Evolutionary conservation across 2,329 filamentous ascomycete species (phyloP).

Genomic region (Spiromastix sp.): DNA sequence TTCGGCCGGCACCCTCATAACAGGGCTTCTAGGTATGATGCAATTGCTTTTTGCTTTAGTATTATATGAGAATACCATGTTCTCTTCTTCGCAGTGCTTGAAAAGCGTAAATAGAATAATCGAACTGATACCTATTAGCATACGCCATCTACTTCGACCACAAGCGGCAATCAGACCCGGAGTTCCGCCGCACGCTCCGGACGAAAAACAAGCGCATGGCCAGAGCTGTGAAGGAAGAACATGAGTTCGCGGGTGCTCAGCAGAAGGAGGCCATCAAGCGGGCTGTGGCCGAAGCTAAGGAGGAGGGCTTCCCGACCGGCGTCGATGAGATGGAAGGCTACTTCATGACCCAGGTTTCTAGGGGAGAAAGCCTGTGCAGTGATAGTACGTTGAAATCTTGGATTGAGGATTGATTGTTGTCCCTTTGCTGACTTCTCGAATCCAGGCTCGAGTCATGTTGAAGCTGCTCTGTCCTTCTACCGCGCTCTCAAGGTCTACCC

Average conservation of each 20-base stretch:
- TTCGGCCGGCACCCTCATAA: conserved; percentile 47
- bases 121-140: conserved; percentile 28
- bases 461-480: conserved; percentile 92
- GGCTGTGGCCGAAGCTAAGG: conserved; percentile 70
- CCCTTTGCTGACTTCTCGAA: conserved; percentile 11
- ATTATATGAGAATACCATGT: background rate
- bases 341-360: conserved; percentile 92
- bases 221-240: conserved; percentile 38
- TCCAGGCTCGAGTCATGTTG: conserved; percentile 43
- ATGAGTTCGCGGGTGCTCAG: conserved; percentile 34
- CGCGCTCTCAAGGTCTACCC: conserved; percentile 98
- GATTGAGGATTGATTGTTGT: too few relatives aligned
- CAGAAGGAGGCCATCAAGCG: conserved; percentile 58
- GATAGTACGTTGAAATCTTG: conserved; percentile 74
- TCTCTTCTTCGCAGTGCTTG: background rate
- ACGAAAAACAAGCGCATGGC: conserved; percentile 38
- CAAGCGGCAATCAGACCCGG: conserved; percentile 51
- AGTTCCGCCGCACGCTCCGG: conserved; percentile 51
- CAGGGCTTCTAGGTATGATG: conserved; percentile 43
- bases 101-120: background rate
- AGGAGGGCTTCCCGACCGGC: conserved; percentile 81
- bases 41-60: too few relatives aligned
- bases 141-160: conserved; percentile 60
- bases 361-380: conserved; percentile 71
- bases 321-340: conserved; percentile 90